Evolutionary conservation across 192 early-diverging fungal genomes (phyloP), one percentile per base, ranked within the genome.

Genomic region (Mortierella antarctica): DNA sequence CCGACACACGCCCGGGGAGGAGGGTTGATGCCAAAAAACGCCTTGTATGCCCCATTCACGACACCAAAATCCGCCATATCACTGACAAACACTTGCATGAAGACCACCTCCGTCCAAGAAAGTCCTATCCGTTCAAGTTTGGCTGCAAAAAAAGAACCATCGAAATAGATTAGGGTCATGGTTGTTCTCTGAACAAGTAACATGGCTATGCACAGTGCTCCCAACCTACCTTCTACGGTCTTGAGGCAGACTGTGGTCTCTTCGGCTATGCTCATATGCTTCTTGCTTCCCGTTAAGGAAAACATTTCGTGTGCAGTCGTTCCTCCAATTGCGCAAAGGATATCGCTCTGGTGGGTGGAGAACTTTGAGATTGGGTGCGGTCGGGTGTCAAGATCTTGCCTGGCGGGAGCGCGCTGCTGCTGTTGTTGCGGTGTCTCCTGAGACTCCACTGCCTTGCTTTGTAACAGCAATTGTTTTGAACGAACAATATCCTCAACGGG

Each of bases 11-110:
- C 91, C 46, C 93, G 75, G n/a, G 94, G 87, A 0, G 94, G 87
- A 9, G 94, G 94, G 70, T 94, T 93, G 39, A 90, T 83, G 46
- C 84, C 88, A 70, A 94, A 93, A 61, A 89, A 94, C 3, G 62
- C 71, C 61, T 88, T 88, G 78, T 95, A 95, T 12, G 87, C 82
- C 10, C 48, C 50, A 73, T 95, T 95, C 40, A 95, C 67, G 4
- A 59, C 62, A 2, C 64, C 84, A 78, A 95, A 95, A 42, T 89
- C 81, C 8, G 67, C 63, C 91, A 95, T 93, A 64, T 93, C 83
- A 7, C 83, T 62, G 1, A 94, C 86, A 72, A 87, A 90, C 0
- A 95, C 88, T 57, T 90, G 86, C 84, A 95, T 90, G 54, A 86
- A 72, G 1, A 92, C 85, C 9, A 93, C 86, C 65, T 93, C 82